Base-by-base conservation (phyloP, 805 yeast species). In the Starmerella apicola region DNA sequence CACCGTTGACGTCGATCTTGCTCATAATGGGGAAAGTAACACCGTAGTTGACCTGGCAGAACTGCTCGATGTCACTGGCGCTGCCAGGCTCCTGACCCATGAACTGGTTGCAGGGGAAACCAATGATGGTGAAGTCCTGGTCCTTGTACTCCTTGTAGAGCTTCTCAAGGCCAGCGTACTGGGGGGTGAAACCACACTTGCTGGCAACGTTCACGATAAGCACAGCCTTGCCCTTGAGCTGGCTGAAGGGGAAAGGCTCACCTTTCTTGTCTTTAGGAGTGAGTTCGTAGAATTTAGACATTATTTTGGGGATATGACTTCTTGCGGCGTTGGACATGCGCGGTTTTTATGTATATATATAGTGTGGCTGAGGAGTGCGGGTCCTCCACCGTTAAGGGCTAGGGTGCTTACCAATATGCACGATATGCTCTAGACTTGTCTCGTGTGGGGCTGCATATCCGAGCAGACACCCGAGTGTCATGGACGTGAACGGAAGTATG, bases 21-120 rank as follows among this genome's bases (percentile, higher is more conserved):
- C 72, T 69, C 72, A 88, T 64, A 20, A 88, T 71, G 31, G 95
- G 95, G 78, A 91, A 88, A 16, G 81, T 67, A 31, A 88, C 96
- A 42, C 95, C 95, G 58, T 78, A 91, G 67, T 83, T 86, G 54
- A 75, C 55, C 32, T 71, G 62, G 62, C 95, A 85, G 65, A 80
- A 81, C 38, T 68, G 60, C 16, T 74, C 75, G 50, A 83, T 82
- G 53, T 81, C 84, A 42, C 76, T 70, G 38, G 71, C 73, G 4
- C 72, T 55, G 5, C 76, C 77, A 13, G 50, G 91, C 79, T 61
- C 86, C 83, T 66, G 91, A 80, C 53, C 72, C 65, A 79, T 81
- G 58, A 85, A 85, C 60, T 84, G 95, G 64, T 83, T 82, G 63
- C 95, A 81, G 25, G 96, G 96, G 71, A 86, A 85, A 0, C 86